These are phyloP conservation scores for Botrytis squamosa DNA, from an alignment of 2,329 filamentous ascomycete species.

Conservation along the genomic window DNA sequence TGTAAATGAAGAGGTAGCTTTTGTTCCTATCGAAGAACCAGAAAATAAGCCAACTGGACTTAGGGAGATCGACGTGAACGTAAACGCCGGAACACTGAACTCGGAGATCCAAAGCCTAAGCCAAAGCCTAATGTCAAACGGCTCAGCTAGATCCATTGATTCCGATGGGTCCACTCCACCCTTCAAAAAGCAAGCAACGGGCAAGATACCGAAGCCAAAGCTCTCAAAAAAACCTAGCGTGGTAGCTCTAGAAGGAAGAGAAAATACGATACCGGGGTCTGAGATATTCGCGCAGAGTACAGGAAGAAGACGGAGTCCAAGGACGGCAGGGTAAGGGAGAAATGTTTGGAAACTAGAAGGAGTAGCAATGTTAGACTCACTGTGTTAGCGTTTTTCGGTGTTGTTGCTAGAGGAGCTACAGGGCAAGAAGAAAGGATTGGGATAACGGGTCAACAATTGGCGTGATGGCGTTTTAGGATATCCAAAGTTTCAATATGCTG, in stretches of 20 bases:
- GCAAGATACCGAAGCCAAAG: constrained; percentile 45
- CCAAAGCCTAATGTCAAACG: constrained; percentile 14
- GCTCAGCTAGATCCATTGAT: constrained; percentile 12
- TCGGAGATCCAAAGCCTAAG: constrained; percentile 24
- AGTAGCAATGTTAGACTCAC: neutral
- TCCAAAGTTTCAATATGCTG: neutral
- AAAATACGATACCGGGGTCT: constrained; percentile 39
- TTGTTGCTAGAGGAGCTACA: neutral
- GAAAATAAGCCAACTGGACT: constrained; percentile 41
- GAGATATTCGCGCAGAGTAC: constrained; percentile 31
- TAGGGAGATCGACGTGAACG: constrained; percentile 49
- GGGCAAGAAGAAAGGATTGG: neutral
- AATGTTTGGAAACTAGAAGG: neutral
- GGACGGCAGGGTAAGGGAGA: constrained; percentile 23
- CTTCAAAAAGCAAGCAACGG: constrained; percentile 38
- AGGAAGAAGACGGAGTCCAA: constrained; percentile 37
- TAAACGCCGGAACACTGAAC: constrained; percentile 43
- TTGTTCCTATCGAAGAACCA: constrained; percentile 24
- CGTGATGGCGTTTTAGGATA: constrained; percentile 5
- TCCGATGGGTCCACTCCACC: constrained; percentile 24
- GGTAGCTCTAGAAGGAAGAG: constrained; percentile 45
- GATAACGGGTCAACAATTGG: constrained; percentile 1
- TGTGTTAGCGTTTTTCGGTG: neutral
- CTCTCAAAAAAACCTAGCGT: constrained; percentile 42
- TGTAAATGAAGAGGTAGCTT: constrained; percentile 23